Conservation (phyloP, 495 filamentous ascomycete genomes). For the Lophiostoma macrostomum region DNA sequence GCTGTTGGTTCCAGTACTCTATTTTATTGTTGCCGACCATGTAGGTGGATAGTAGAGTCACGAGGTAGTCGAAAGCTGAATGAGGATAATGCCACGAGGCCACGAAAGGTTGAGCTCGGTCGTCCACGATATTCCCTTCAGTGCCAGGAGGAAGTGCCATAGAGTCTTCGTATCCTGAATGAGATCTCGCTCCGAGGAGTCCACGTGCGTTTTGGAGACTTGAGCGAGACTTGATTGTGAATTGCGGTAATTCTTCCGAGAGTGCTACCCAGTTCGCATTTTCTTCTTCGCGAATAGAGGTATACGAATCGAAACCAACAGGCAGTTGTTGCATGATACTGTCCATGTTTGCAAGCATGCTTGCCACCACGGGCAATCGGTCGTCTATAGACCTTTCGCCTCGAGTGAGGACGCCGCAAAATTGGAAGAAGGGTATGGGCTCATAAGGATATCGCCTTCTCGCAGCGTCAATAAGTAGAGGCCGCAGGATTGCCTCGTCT, state of each 20-base stretch:
- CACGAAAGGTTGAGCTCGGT: constrained; percentile 61
- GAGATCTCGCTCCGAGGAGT: not conserved
- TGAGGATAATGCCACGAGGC: constrained; percentile 69
- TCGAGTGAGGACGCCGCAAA: constrained; percentile 55
- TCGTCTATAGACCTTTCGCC: constrained; percentile 44
- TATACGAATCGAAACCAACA: constrained; percentile 62
- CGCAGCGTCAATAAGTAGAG: constrained; percentile 57
- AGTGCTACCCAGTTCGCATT: constrained; percentile 67
- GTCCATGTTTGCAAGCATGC: constrained; percentile 57
- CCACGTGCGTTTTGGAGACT: not conserved
- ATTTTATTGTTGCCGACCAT: constrained; percentile 28
- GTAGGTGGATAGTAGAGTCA: constrained; percentile 59
- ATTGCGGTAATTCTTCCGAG: constrained; percentile 51
- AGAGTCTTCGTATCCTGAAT: not conserved
- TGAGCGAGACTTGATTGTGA: constrained; percentile 32
- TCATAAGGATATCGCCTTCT: constrained; percentile 83
- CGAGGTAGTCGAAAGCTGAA: constrained; percentile 73
- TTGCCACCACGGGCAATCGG: constrained; percentile 49
- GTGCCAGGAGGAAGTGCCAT: constrained; percentile 23
- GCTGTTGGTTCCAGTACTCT: constrained; percentile 24
- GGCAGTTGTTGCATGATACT: constrained; percentile 73
- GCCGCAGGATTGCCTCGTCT: constrained; percentile 55
- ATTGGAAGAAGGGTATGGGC: constrained; percentile 69
- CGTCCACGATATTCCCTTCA: constrained; percentile 33
- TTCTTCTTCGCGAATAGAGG: constrained; percentile 76